A percentile compares a stretch with the other conserved stretches of the same genome.
These are phyloP conservation scores for Geotrichum klebahnii DNA, from an alignment of 1,139 yeast species.

Conservation along the genomic window DNA sequence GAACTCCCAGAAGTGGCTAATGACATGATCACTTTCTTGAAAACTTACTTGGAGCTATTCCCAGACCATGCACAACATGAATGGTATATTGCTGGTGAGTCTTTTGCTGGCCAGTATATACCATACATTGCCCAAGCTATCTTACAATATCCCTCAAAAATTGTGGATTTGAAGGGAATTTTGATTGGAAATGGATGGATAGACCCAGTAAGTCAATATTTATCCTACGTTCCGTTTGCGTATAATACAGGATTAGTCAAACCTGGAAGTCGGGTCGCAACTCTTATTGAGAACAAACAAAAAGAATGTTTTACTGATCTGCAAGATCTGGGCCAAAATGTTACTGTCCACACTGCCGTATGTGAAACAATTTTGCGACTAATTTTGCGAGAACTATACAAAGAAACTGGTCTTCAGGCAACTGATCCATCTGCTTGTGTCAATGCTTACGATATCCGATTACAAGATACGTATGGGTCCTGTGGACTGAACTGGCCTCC, in stretches of 20 bases:
- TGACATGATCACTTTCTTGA: slow-evolving; percentile 63
- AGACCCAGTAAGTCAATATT: slow-evolving; percentile 80
- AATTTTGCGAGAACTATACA: slow-evolving; percentile 25
- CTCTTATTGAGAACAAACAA: slow-evolving; percentile 35
- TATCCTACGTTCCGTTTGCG: slow-evolving; percentile 74
- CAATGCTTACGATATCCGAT: slow-evolving; percentile 77
- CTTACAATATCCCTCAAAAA: slow-evolving; percentile 45
- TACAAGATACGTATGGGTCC: slow-evolving; percentile 68
- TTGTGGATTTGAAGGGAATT: slow-evolving; percentile 51
- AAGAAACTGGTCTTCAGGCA: slow-evolving; percentile 24
- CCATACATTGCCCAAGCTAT: slow-evolving; percentile 78
- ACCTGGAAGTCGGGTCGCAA: slow-evolving; percentile 31
- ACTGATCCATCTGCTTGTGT: slow-evolving; percentile 47
- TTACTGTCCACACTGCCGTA: slow-evolving; percentile 29
- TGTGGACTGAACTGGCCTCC: slow-evolving; percentile 97
- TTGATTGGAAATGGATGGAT: slow-evolving; percentile 95
- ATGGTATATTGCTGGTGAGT: slow-evolving; percentile 83
- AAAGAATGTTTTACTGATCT: slow-evolving; percentile 35
- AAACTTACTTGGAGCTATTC: slow-evolving; percentile 62
- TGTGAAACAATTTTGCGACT: slow-evolving; percentile 36
- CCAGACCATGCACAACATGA: slow-evolving; percentile 68
- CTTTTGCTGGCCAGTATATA: slow-evolving; percentile 95
- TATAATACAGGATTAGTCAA: slow-evolving; percentile 55
- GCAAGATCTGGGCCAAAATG: slow-evolving; percentile 30
- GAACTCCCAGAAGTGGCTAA: slow-evolving; percentile 54